Evolutionary conservation across 805 yeast genomes (phyloP).

Genomic region (Kazachstania taianensis): DNA sequence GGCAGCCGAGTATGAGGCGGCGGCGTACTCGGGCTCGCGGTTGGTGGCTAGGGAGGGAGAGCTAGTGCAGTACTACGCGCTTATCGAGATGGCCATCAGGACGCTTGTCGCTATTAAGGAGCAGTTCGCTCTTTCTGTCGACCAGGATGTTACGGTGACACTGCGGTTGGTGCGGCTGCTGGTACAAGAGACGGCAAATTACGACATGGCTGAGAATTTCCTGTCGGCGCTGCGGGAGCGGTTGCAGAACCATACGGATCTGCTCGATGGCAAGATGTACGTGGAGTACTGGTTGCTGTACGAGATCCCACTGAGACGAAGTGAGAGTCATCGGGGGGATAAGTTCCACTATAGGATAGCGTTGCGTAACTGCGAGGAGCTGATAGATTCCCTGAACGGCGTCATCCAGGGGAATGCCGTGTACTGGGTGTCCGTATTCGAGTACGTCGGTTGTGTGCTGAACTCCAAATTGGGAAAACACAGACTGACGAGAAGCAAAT

Average conservation of each 20-base stretch:
- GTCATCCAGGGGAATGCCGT: background rate
- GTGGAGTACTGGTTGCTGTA: constrained; percentile 8
- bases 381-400: constrained; percentile 9
- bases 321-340: too few relatives aligned
- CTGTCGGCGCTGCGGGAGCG: constrained; percentile 19
- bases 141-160: constrained; percentile 20
- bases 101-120: constrained; percentile 14
- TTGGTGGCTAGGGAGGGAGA: constrained; percentile 14
- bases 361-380: constrained; percentile 15
- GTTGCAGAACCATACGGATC: constrained; percentile 14
- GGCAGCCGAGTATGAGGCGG: constrained; percentile 18
- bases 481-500: constrained; percentile 2
- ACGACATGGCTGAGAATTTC: constrained; percentile 23
- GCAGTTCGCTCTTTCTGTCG: constrained; percentile 14
- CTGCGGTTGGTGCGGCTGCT: constrained; percentile 21
- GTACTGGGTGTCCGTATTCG: constrained; percentile 15
- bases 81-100: constrained; percentile 23
- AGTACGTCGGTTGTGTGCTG: constrained; percentile 10
- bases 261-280: constrained; percentile 16
- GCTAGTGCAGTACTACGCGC: constrained; percentile 26
- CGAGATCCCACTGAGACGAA: constrained; percentile 12
- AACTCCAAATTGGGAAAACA: constrained; percentile 9
- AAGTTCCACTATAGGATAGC: constrained; percentile 18
- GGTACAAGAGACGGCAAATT: constrained; percentile 24
- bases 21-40: constrained; percentile 14